Base-by-base conservation (phyloP, 2,329 filamentous ascomycete species). In the Exophiala mesophila region DNA sequence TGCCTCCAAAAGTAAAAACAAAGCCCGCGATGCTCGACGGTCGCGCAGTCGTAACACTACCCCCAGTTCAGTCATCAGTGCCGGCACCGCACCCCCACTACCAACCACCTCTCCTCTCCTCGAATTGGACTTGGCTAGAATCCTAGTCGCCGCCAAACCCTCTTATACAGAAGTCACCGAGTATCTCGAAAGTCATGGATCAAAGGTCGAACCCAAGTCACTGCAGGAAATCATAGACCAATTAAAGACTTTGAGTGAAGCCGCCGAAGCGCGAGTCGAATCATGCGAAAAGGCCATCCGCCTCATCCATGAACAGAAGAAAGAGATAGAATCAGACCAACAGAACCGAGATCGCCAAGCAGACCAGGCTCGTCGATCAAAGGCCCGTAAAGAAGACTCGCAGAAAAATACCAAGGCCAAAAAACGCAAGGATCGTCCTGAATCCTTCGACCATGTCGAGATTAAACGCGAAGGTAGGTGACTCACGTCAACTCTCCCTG, bases 401-500 rank as follows among this genome's bases (percentile, higher is more conserved):
- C 72, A 63, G 64, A 77, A 59, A 67, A 65, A 29, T 67, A 21
- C 71, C 17, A 88, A 89, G 62, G 74, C 83, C 52, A 88, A 86
- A 72, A 88, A 86, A 69, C 81, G 85, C 61, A 88, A 88, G 66
- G 85, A 83, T 17, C 70, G 77, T 5, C 79, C 82, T 44, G 71
- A 63, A 40, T 66, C 76, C 21, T 70, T 70, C 45, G 72, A 77
- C 6, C 47, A 80, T 5, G 68, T 71, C 13, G 76, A 78, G 46
- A 65, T 72, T 9, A 72, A 77, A 56, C 58, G 65, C 42, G 72
- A 80, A 65, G 77, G 78, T 76, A 64, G 52, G 69, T 63, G 12
- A 6, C 6, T 34, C n/a, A 28, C 20, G 16, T 28, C 24, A 21
- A 7, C 23, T 28, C 12, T 13, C 24, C 17, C 21, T 17, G 12